These are phyloP conservation scores for Euclidium syriacum DNA, from an alignment of 345 rosid species.

Conservation along the genomic window DNA sequence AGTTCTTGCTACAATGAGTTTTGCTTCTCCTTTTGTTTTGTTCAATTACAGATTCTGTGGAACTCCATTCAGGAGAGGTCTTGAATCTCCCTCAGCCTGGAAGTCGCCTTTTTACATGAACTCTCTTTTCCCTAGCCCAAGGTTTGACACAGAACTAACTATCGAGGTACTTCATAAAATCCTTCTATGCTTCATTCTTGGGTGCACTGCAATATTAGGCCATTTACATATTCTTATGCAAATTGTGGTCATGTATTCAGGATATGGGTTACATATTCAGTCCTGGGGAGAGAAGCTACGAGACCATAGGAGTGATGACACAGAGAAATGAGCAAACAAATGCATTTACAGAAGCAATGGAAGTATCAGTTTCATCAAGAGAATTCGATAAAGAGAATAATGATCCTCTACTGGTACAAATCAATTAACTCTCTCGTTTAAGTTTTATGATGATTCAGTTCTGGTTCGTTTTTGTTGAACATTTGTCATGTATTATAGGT, in stretches of 20 bases:
- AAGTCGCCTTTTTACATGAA: conserved; percentile 92
- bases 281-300: conserved; percentile 86
- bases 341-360: conserved; percentile 67
- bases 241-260: conserved; percentile 35
- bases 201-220: background rate
- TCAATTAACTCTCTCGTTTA: background rate
- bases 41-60: conserved; percentile 62
- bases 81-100: conserved; percentile 98
- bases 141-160: conserved; percentile 76
- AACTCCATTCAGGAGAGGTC: conserved; percentile 77
- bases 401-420: conserved; percentile 25
- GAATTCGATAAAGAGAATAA: conserved; percentile 40
- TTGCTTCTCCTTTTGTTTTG: background rate
- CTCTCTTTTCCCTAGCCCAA: conserved; percentile 74
- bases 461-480: background rate
- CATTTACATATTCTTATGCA: background rate
- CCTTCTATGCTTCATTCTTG: background rate
- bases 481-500: conserved; percentile 27
- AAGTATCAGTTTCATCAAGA: conserved; percentile 46
- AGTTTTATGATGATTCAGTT: too few relatives aligned
- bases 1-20: background rate
- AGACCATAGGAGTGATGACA: conserved; percentile 77
- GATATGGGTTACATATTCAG: conserved; percentile 88
- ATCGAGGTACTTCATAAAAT: conserved; percentile 55
- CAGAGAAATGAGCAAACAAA: conserved; percentile 58